These are phyloP conservation scores for Rhodamnia rubescens DNA, from an alignment of 345 rosid species.

Conservation along the genomic window DNA sequence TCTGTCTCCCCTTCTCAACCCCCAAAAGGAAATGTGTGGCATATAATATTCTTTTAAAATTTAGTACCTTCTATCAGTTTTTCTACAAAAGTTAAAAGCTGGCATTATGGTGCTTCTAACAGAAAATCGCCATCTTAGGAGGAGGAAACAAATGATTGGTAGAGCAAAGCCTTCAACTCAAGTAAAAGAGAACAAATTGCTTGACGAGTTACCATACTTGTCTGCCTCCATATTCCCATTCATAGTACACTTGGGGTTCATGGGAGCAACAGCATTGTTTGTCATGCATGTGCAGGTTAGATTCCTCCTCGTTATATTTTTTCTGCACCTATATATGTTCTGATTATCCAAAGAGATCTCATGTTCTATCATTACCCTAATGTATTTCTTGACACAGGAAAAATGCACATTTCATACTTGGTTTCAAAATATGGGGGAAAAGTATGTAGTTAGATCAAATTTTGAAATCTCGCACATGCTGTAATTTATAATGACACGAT, in stretches of 20 bases:
- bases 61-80: not conserved
- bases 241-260: slow-evolving; percentile 53
- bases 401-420: not conserved
- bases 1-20: slow-evolving; percentile 19
- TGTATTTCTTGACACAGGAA: not conserved
- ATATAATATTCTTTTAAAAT: not conserved
- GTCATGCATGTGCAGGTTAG: slow-evolving; percentile 89
- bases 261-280: slow-evolving; percentile 71
- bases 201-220: slow-evolving; percentile 22
- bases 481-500: not conserved
- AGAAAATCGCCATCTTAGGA: slow-evolving; percentile 38
- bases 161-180: slow-evolving; percentile 7
- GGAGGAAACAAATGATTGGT: slow-evolving; percentile 32
- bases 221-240: slow-evolving; percentile 54
- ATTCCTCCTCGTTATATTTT: not conserved
- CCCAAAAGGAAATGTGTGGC: not conserved
- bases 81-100: not conserved
- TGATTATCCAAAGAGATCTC: not conserved
- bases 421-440: not conserved
- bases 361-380: not conserved
- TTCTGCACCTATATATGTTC: not conserved
- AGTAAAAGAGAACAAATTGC: slow-evolving; percentile 10
- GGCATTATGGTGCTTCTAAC: slow-evolving; percentile 2
- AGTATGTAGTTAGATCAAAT: not conserved
- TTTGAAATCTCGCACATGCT: not conserved